Base-by-base conservation (phyloP, 1,139 yeast species). In the Candida tetrigidarum region DNA sequence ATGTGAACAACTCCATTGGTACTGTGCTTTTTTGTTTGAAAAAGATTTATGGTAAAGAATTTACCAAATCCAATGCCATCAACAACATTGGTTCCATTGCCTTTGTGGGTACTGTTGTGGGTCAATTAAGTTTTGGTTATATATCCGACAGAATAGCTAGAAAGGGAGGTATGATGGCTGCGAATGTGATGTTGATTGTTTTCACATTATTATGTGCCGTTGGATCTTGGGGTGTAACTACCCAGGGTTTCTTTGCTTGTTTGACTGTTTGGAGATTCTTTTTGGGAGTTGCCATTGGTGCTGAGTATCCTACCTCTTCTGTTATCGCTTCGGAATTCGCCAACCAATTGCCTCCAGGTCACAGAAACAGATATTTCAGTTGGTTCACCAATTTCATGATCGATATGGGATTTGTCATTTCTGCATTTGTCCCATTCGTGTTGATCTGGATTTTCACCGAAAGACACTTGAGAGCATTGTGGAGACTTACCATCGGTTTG, bases 301-400 rank as follows among this genome's bases (percentile, higher is more conserved):
- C 96, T 42, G 98, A 92, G 69, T 92, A 92, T 62, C 96, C 97
- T 37, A 86, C 96, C 19, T 90, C 96, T 30, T 87, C 96, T 2
- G 95, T 92, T 22, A 96, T 96, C 39, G 90, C 96, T 52, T 92
- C 97, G 25, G 98, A 92, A 67, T 95, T 96, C 39, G 85, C 96
- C 34, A 83, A 86, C 47, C 72, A 81, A 56, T 72, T 91, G 57
- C 89, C 95, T 22, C 76, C 83, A 11, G 96, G 96, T 49, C 76
- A 78, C 49, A 85, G 98, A 71, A 92, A 92, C 69, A 77, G 97
- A 65, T 91, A 86, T 74, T 91, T 91, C 60, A 79, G 84, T 46
- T 84, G 93, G 86, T 90, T 91, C 65, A 92, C 98, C 41, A 88
- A 91, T 64, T 76, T 80, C 52, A 86, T 86, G 89, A 92, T 92